Percentiles rank a stretch among this genome's conserved stretches.
phyloP scores from a whole-genome alignment of 2,329 filamentous ascomycete species.

The Arthrobotrys musiformis region DNA sequence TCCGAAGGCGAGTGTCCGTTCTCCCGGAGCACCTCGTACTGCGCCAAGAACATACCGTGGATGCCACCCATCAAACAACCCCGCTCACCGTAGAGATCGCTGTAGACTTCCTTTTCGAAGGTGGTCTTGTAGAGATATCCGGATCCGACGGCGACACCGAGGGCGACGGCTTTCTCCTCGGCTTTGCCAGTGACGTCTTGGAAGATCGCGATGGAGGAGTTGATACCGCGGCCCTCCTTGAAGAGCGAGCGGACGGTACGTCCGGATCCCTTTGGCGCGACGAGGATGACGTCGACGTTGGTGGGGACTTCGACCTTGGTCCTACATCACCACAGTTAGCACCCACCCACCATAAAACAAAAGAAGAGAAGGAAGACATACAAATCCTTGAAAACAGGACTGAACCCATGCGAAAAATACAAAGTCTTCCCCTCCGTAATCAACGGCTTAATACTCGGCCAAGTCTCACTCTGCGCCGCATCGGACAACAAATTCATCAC shows the following conservation, averaged over 20 bases:
- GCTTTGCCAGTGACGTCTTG: constrained; percentile 98
- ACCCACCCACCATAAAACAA: neutral
- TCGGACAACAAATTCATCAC: constrained; percentile 99
- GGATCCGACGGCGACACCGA: constrained; percentile 92
- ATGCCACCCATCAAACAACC: constrained; percentile 99
- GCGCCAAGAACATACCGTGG: constrained; percentile 99
- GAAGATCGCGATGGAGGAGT: constrained; percentile 98
- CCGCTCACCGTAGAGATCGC: constrained; percentile 98
- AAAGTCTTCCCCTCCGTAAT: constrained; percentile 99
- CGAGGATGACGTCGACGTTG: constrained; percentile 98
- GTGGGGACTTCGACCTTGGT: constrained; percentile 97
- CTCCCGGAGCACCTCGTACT: constrained; percentile 99
- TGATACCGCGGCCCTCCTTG: constrained; percentile 99
- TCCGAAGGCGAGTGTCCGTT: constrained; percentile 96
- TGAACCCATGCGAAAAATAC: constrained; percentile 99
- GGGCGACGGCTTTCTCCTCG: constrained; percentile 95
- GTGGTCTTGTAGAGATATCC: constrained; percentile 99
- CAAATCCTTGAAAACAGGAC: constrained; percentile 98
- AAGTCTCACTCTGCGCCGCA: constrained; percentile 98
- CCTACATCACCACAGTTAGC: constrained; percentile 53
- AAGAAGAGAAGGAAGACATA: constrained; percentile 9
- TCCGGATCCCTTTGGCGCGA: constrained; percentile 98
- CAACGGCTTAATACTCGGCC: constrained; percentile 97
- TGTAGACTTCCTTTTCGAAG: constrained; percentile 99
- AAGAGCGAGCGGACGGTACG: constrained; percentile 98